Base-by-base conservation (phyloP, 2,329 filamentous ascomycete species). In the Penicillium sp. region DNA sequence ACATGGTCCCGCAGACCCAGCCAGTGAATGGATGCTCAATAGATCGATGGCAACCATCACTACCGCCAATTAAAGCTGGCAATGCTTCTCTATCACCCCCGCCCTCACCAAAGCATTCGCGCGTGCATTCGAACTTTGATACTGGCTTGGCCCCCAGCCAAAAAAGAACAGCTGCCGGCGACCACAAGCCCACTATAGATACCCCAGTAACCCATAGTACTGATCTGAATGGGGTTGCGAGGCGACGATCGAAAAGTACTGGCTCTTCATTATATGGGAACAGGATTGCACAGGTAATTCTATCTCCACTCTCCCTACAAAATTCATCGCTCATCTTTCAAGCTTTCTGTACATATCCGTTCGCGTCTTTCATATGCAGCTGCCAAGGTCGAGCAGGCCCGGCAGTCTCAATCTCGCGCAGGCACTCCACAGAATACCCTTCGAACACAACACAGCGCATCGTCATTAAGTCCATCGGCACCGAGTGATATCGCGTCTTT, bases 341-440 rank as follows among this genome's bases (percentile, higher is more conserved):
- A 92, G 88, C 77, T 90, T 50, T 91, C 90, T 39, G 84, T 87
- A 50, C 89, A 93, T 68, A 81, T 97, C 48, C 88, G 88, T 68
- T 87, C 91, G 47, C 88, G 91, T 65, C 81, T 97, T 27, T 90
- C 91, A 6, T 97, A 97, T 72, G 93, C 93, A 60, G 94, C 96
- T 83, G 83, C 95, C 69, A 97, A 96, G 73, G 89, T 97, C 39
- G 90, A 91, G 69, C 87, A 95, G 68, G 91, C 90, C 54, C 94
- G 92, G 88, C 89, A 96, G 73, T 83, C 87, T 46, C 89, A 96
- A 73, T 83, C 87, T 47, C 67, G 63, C 22, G 86, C 88, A 59
- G 86, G 85, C 18, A 50, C 39, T 14, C 48, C 56, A 11, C 56
- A 62, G 36, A 43, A 52, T 39, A 45, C 57, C 13, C 27, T 59